Percentiles rank a stretch among this genome's conserved stretches.
phyloP scores from a whole-genome alignment of 1,284 basidiomycete species.

The Leccinum pachyderme region DNA sequence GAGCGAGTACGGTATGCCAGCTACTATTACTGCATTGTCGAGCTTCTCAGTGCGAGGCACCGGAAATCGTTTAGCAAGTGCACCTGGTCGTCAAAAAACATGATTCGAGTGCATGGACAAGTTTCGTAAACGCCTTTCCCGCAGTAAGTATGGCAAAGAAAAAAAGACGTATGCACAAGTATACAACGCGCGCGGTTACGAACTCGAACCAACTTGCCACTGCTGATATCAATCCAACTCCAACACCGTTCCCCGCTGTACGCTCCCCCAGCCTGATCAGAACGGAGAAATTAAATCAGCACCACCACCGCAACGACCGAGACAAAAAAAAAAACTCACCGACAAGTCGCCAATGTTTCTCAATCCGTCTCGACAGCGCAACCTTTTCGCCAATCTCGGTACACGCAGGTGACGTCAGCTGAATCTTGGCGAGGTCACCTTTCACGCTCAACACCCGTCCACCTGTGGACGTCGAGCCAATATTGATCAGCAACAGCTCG shows the following conservation, averaged over 20 bases:
- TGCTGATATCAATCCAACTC: slow-evolving; percentile 44
- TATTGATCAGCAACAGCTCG: slow-evolving; percentile 93
- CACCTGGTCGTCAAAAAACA: no score
- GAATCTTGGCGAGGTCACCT: slow-evolving; percentile 90
- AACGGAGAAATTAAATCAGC: neutral
- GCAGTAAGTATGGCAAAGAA: neutral
- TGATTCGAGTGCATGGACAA: no score
- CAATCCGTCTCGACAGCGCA: slow-evolving; percentile 86
- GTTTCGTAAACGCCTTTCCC: neutral
- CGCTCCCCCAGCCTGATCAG: slow-evolving; percentile 52
- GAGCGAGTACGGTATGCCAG: no score
- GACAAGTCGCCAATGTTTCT: slow-evolving; percentile 96
- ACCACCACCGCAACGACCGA: neutral
- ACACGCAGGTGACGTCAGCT: slow-evolving; percentile 88
- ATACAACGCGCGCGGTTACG: neutral
- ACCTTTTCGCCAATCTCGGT: slow-evolving; percentile 96
- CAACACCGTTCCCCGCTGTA: slow-evolving; percentile 54
- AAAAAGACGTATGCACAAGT: neutral
- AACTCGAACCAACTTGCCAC: neutral
- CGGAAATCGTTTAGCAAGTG: no score
- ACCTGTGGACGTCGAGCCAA: slow-evolving; percentile 91
- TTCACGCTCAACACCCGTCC: slow-evolving; percentile 90
- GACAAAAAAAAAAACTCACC: slow-evolving; percentile 45
- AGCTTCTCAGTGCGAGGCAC: no score
- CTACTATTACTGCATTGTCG: no score